Evolutionary conservation across 257 asterid species (phyloP), one percentile per base, ranked within the genome.

Genomic region (Perilla frutescens): DNA sequence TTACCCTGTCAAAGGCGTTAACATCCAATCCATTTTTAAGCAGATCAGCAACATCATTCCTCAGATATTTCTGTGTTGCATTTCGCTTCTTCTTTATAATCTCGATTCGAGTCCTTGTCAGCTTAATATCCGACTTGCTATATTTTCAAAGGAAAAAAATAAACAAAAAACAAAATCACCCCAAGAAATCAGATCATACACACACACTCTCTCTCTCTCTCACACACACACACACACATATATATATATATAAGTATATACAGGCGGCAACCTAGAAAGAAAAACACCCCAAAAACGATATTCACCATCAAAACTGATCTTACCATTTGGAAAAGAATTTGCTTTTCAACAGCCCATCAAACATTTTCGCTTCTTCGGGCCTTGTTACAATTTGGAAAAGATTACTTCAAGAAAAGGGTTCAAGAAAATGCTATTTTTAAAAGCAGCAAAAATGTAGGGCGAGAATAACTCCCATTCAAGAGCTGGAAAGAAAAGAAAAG

Each of bases 1-100:
- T 67, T 86, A 94, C 98, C 90, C 97, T 82, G 83, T 83, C 87
- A 74, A 81, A 91, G 57, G 98, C 98, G 40, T 87, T 66, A 40
- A 34, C 4, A 76, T 88, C 95, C 56, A 86, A 66, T 31, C 86
- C 91, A 83, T 81, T 83, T 66, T 50, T 90, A 40, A 94, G 91
- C 55, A 91, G 96, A 79, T 90, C 96, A 34, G 85, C 81, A 72
- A 91, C 60, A 56, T 94, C 99, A 64, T 83, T 91, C 82, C 83
- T 88, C 85, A 91, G 79, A 76, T 81, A 94, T 79, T 82, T 91
- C 84, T 82, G 83, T 79, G 85, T 86, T 75, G 97, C 97, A 44
- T 82, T 88, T 68, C 97, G 87, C 82, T 85, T 94, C 86, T 81
- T 86, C 89, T 66, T 79, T 55, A 90, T 85, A 72, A 87, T 68